phyloP scores from a whole-genome alignment of 2,329 filamentous ascomycete genomes.

The Stemphylium vesicarium region DNA sequence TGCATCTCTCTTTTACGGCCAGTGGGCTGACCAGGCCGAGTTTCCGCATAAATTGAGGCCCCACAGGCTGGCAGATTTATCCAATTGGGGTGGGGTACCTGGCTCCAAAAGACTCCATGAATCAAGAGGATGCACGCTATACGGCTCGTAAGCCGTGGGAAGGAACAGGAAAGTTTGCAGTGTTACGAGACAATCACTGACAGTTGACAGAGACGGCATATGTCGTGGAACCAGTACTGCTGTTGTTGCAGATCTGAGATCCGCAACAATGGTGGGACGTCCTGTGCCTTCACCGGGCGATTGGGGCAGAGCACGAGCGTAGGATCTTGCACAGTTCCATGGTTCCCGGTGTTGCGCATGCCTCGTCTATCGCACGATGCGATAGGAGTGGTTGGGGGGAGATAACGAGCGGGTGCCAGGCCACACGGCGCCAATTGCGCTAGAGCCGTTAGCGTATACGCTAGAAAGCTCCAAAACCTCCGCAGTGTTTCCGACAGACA shows the following conservation, averaged over 20 bases:
- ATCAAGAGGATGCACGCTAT: background rate
- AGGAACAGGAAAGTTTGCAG: background rate
- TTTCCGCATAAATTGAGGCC: constrained; percentile 21
- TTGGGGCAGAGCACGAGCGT: background rate
- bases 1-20: constrained; percentile 4
- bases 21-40: constrained; percentile 3
- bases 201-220: background rate
- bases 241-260: background rate
- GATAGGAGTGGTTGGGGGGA: background rate
- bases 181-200: background rate
- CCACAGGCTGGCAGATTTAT: constrained; percentile 7
- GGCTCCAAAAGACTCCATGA: constrained; percentile 2
- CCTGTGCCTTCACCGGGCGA: background rate
- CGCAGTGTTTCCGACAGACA: background rate
- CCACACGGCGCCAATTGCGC: background rate
- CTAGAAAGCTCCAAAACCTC: constrained; percentile 1
- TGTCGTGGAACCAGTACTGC: background rate
- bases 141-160: background rate
- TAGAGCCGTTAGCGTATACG: background rate
- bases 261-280: constrained; percentile 10
- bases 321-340: constrained; percentile 1
- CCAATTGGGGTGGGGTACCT: constrained; percentile 5
- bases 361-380: background rate
- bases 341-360: background rate
- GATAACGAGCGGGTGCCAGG: constrained; percentile 1